Evolutionary conservation across 2,329 filamentous ascomycete species (phyloP).

Genomic region (Aspergillus tamarii): DNA sequence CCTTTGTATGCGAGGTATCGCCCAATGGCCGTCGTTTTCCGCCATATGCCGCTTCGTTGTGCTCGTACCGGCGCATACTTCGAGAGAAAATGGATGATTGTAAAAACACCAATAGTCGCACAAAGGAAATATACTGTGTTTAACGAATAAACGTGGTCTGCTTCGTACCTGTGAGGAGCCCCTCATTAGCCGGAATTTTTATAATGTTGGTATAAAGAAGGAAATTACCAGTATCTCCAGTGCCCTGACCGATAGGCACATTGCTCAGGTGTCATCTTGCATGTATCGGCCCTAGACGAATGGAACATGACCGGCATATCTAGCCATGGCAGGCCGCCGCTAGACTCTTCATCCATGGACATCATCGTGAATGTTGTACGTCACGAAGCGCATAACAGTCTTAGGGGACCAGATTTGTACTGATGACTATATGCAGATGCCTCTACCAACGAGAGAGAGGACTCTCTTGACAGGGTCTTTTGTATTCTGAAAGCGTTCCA

Average conservation of each 20-base stretch:
- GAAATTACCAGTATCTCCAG: slow-evolving; percentile 38
- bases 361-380: slow-evolving; percentile 13
- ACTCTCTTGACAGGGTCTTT: background rate
- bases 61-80: slow-evolving; percentile 33
- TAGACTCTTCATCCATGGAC: slow-evolving; percentile 16
- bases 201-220: background rate
- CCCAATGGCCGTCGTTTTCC: slow-evolving; percentile 37
- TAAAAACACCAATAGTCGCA: slow-evolving; percentile 53
- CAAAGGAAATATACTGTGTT: slow-evolving; percentile 59
- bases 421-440: background rate
- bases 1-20: slow-evolving; percentile 49
- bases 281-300: slow-evolving; percentile 32
- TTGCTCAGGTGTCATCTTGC: slow-evolving; percentile 33
- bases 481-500: too few species aligned
- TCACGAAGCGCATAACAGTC: background rate
- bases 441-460: background rate
- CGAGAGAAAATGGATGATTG: slow-evolving; percentile 43
- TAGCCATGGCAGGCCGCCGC: slow-evolving; percentile 31
- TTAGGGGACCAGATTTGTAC: background rate
- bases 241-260: slow-evolving; percentile 30
- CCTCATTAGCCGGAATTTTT: background rate
- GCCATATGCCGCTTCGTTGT: slow-evolving; percentile 33
- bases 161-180: slow-evolving; percentile 50
- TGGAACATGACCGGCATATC: slow-evolving; percentile 37
- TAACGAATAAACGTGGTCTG: slow-evolving; percentile 58